Evolutionary conservation across 495 filamentous ascomycete species (phyloP), one percentile per base, ranked within the genome.

Genomic region (Neurospora tetrasperma): DNA sequence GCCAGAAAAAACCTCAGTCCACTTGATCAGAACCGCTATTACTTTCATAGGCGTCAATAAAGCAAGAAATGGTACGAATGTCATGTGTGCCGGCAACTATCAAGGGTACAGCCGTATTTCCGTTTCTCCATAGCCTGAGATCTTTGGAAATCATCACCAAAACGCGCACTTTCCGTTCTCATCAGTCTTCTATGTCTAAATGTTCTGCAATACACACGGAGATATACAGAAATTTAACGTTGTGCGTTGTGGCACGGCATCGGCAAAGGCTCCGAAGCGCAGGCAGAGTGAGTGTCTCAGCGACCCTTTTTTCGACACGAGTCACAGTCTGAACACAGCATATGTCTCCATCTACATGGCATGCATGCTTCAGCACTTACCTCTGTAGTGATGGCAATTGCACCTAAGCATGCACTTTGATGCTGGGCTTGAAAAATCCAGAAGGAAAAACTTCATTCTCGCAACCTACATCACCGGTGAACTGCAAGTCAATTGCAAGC

Each of bases 131-230:
- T n/a, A 16, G 5, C 42, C 16, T 43, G 4, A 44, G n/a, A 44
- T 7, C 42, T 10, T 44, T 7, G 18, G 0, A 44, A 39, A 39
- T 39, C 39, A 8, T 39, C 39, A 5, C 39, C 39, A 39, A 39
- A 39, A 41, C 2, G 2, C 3, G 9, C 2, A 1, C 2, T 41
- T 11, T 10, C 11, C 12, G 4, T 23, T 0, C 48, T 27, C 48
- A 2, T 0, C 5, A 27, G 11, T 7, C 46, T 11, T 2, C n/a
- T 1, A 54, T 0, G 18, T 3, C 46, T 1, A 5, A 0, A 12
- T 6, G 20, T 12, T 54, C 4, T 59, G 20, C 27, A 1, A 11
- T 59, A 59, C 23, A 23, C 23, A 59, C 20, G 5, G 48, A 59
- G 48, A 2, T 27, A 59, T 23, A 2, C 10, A 12, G n/a, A 10